Percentiles rank a stretch among this genome's conserved stretches.
These are phyloP conservation scores for Patellifolia procumbens DNA, from an alignment of 179 eudicot genomes.

Conservation along the genomic window DNA sequence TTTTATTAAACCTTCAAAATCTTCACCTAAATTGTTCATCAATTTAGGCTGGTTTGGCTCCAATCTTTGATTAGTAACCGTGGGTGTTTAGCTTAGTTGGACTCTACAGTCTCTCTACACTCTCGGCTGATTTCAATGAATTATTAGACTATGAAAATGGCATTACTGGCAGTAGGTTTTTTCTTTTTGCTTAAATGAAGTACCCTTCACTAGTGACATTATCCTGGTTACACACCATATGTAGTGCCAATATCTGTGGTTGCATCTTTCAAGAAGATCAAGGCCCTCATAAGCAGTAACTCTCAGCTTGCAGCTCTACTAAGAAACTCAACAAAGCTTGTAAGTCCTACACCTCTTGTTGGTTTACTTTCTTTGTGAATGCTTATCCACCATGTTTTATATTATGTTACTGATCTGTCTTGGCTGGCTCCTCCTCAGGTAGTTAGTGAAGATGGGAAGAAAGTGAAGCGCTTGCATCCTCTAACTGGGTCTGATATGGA, in stretches of 20 bases:
- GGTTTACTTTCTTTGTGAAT: neutral
- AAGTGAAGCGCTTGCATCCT: slow-evolving; percentile 78
- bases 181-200: slow-evolving; percentile 4
- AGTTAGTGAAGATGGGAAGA: slow-evolving; percentile 96
- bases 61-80: neutral
- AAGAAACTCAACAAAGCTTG: slow-evolving; percentile 76
- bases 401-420: slow-evolving; percentile 3
- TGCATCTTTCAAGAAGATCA: slow-evolving; percentile 92
- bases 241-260: slow-evolving; percentile 91
- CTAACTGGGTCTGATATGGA: slow-evolving; percentile 77
- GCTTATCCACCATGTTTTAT: slow-evolving; percentile 12
- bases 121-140: neutral
- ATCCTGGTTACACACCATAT: slow-evolving; percentile 13
- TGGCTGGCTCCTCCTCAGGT: slow-evolving; percentile 44
- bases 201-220: slow-evolving; percentile 14
- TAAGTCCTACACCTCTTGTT: slow-evolving; percentile 33
- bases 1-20: neutral
- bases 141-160: neutral
- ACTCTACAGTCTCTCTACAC: neutral
- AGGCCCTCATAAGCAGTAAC: slow-evolving; percentile 62
- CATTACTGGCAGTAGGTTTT: neutral
- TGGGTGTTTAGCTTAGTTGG: neutral
- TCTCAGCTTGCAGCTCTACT: slow-evolving; percentile 84
- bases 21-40: neutral
- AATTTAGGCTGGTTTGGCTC: neutral